phyloP scores from a whole-genome alignment of 202 grass and related monocot genomes.

The Panicum virgatum region DNA sequence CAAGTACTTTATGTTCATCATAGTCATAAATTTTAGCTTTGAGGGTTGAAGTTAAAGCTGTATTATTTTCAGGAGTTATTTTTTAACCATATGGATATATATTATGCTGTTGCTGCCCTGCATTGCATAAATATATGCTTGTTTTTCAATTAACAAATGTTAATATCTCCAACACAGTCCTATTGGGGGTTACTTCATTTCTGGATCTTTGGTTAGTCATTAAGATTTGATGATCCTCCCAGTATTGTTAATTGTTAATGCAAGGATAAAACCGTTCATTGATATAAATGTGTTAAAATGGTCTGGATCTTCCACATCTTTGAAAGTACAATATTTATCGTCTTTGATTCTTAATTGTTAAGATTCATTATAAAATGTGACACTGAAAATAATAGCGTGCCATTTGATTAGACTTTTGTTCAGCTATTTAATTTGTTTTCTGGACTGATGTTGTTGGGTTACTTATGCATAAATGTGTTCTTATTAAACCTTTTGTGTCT shows the following conservation, averaged over 20 bases:
- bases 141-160: neutral
- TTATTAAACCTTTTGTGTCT: slow-evolving; percentile 41
- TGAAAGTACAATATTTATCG: neutral
- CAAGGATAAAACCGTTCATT: neutral
- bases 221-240: slow-evolving; percentile 17
- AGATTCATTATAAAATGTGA: neutral
- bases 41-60: neutral
- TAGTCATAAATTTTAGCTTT: neutral
- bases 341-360: slow-evolving; percentile 10
- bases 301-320: neutral
- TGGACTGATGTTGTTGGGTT: slow-evolving; percentile 16
- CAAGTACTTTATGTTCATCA: neutral
- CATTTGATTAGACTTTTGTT: slow-evolving; percentile 8
- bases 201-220: neutral
- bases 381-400: neutral
- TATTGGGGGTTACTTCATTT: slow-evolving; percentile 19
- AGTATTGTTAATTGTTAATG: neutral
- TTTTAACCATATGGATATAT: neutral
- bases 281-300: neutral
- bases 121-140: neutral
- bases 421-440: slow-evolving; percentile 8
- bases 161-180: neutral
- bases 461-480: slow-evolving; percentile 16
- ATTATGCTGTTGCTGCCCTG: neutral
- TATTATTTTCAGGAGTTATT: slow-evolving; percentile 1